phyloP scores from a whole-genome alignment of 345 rosid species.

The Aquilaria sinensis region DNA sequence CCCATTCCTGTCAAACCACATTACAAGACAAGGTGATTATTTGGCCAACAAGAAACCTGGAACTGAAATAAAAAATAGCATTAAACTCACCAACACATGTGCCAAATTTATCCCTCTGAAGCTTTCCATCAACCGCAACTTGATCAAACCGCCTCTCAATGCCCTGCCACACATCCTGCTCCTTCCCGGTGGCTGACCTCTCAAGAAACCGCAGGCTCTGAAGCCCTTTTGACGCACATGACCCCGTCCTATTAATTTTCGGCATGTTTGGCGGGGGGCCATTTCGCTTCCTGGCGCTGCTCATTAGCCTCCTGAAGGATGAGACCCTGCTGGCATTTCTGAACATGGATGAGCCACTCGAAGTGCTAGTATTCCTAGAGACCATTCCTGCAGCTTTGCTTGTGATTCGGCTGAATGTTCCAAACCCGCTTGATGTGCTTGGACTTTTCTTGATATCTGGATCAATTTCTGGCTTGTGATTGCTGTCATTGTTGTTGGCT shows the following conservation, averaged over 20 bases:
- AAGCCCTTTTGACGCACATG: slow-evolving; percentile 69
- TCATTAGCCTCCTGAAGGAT: slow-evolving; percentile 31
- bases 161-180: slow-evolving; percentile 76
- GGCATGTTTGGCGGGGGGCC: slow-evolving; percentile 24
- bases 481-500: background rate
- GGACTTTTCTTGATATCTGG: background rate
- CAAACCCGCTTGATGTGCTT: background rate
- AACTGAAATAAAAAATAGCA: background rate
- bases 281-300: slow-evolving; percentile 35
- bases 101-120: slow-evolving; percentile 65
- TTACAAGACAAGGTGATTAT: background rate
- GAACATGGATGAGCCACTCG: background rate
- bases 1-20: slow-evolving; percentile 55
- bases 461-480: background rate
- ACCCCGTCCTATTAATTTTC: slow-evolving; percentile 40
- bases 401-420: background rate
- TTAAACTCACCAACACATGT: slow-evolving; percentile 52
- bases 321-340: slow-evolving; percentile 22
- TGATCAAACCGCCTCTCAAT: slow-evolving; percentile 72
- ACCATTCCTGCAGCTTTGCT: background rate
- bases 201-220: slow-evolving; percentile 82
- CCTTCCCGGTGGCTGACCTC: slow-evolving; percentile 64
- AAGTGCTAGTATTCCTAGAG: background rate
- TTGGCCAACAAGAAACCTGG: background rate
- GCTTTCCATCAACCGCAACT: slow-evolving; percentile 48